Evolutionary conservation across 148 eudicot genomes (phyloP).

Genomic region (Drosera capensis): DNA sequence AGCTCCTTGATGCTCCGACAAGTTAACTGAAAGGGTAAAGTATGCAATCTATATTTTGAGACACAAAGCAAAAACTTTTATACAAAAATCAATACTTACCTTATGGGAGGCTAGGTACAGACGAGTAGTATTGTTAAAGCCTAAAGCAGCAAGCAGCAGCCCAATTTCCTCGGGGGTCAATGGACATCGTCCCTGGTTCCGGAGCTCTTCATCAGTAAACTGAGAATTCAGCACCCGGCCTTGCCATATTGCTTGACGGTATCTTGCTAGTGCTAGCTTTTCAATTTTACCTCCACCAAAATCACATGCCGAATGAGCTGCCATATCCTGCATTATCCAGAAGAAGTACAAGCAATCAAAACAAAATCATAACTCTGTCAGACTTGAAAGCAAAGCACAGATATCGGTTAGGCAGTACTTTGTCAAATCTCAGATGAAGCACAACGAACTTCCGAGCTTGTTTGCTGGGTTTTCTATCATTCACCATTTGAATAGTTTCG

Average conservation of each 20-base stretch:
- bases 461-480: constrained; percentile 21
- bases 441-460: constrained; percentile 66
- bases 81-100: constrained; percentile 21
- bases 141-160: constrained; percentile 80
- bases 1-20: no score
- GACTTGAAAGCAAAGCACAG: background rate
- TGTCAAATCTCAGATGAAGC: constrained; percentile 87
- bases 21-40: no score
- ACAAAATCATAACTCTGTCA: background rate
- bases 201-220: constrained; percentile 87
- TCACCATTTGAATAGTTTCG: constrained; percentile 29
- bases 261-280: constrained; percentile 77
- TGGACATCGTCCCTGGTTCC: constrained; percentile 93
- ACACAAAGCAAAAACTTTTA: background rate
- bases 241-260: constrained; percentile 83
- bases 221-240: constrained; percentile 90
- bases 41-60: no score
- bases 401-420: constrained; percentile 28
- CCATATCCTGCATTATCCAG: constrained; percentile 67
- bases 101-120: constrained; percentile 95
- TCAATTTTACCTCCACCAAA: constrained; percentile 98
- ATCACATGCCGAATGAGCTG: constrained; percentile 98
- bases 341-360: background rate
- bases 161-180: constrained; percentile 97
- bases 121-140: constrained; percentile 80